These are phyloP conservation scores for Melampsora abietis-canadensis DNA, from an alignment of 1,284 basidiomycete species.

Conservation along the genomic window DNA sequence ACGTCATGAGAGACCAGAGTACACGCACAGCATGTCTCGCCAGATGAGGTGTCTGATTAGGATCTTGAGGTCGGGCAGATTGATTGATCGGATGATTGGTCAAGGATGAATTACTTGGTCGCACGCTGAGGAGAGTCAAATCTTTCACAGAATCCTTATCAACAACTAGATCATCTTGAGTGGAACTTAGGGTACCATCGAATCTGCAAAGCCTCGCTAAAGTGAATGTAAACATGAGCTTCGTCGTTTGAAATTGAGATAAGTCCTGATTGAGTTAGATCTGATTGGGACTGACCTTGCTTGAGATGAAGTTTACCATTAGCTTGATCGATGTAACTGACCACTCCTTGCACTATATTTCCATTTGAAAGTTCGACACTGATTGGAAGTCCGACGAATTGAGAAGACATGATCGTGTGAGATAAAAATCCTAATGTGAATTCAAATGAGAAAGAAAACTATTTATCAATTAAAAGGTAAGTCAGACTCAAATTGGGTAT, in stretches of 20 bases:
- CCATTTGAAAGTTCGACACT: slow-evolving; percentile 37
- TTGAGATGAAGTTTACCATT: slow-evolving; percentile 26
- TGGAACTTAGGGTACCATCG: slow-evolving; percentile 26
- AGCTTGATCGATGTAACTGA: slow-evolving; percentile 26
- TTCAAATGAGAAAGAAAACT: no score
- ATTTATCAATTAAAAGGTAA: no score
- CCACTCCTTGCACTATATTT: slow-evolving; percentile 28
- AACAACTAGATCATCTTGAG: slow-evolving; percentile 14
- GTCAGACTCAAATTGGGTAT: no score
- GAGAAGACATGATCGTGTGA: slow-evolving; percentile 12
- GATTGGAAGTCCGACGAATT: slow-evolving; percentile 34
- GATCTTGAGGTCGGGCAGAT: not conserved
- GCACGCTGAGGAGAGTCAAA: slow-evolving; percentile 22
- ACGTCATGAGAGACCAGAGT: no score
- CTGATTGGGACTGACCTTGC: slow-evolving; percentile 7
- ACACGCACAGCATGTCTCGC: not conserved
- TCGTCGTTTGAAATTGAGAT: not conserved
- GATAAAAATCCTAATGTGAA: no score
- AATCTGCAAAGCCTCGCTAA: slow-evolving; percentile 12
- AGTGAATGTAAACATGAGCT: not conserved
- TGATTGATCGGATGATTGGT: not conserved
- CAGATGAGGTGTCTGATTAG: not conserved
- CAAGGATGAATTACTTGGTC: not conserved
- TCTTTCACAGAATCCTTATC: slow-evolving; percentile 41
- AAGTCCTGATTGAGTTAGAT: not conserved